These are phyloP conservation scores for Gossypium schwendimanii DNA, from an alignment of 441 rosid species.

Conservation along the genomic window DNA sequence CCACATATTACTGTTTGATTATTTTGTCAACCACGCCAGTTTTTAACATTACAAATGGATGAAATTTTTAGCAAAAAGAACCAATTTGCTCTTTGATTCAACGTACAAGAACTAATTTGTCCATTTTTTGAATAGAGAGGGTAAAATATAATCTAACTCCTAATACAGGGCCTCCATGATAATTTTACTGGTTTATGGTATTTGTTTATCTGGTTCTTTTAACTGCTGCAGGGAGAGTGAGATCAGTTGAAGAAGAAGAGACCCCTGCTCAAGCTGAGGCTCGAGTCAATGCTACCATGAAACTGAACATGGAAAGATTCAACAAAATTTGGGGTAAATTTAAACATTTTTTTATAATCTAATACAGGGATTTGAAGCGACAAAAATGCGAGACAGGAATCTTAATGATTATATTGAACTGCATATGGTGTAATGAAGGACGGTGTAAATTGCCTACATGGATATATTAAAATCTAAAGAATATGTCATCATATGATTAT, in stretches of 20 bases:
- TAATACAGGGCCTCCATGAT: no score
- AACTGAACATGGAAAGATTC: constrained; percentile 36
- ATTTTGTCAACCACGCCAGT: no score
- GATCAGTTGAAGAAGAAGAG: constrained; percentile 44
- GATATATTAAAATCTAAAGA: no score
- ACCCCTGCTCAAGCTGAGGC: constrained; percentile 57
- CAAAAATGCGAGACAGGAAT: background rate
- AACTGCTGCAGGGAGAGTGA: constrained; percentile 10
- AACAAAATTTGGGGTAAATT: constrained; percentile 28
- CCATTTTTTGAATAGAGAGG: no score
- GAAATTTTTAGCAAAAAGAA: no score
- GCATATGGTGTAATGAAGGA: background rate
- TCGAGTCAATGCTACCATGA: constrained; percentile 30
- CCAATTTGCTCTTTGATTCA: no score
- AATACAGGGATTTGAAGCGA: background rate
- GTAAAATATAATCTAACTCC: no score
- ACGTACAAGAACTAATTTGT: no score
- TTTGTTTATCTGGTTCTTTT: background rate
- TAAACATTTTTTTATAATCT: constrained; percentile 19
- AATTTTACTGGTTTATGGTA: background rate
- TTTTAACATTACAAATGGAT: no score
- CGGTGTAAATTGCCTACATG: background rate
- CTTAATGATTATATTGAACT: background rate
- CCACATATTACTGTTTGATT: no score
- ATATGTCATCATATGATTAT: no score